phyloP scores from a whole-genome alignment of 805 yeast genomes.

The Nakazawaea holstii region DNA sequence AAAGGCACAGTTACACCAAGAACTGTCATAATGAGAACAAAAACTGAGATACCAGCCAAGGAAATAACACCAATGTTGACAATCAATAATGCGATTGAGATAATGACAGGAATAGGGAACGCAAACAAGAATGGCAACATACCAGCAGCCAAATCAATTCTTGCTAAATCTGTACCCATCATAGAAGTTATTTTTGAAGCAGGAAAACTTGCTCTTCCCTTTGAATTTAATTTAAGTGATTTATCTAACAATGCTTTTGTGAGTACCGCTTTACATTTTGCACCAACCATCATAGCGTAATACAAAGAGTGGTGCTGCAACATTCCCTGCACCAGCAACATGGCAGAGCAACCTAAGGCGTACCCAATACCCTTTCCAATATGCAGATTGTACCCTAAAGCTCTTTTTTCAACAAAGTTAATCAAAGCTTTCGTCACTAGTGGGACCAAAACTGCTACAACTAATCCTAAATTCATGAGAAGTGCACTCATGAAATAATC shows the following conservation, averaged over 20 bases:
- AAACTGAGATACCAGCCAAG: constrained; percentile 60
- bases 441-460: constrained; percentile 56
- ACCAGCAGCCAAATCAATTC: constrained; percentile 72
- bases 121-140: constrained; percentile 60
- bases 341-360: constrained; percentile 59
- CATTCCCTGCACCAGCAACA: constrained; percentile 46
- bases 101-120: constrained; percentile 59
- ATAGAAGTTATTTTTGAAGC: constrained; percentile 69
- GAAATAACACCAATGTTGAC: constrained; percentile 70
- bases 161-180: constrained; percentile 75
- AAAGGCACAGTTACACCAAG: constrained; percentile 43
- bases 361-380: constrained; percentile 70
- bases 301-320: constrained; percentile 53
- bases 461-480: constrained; percentile 40
- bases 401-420: constrained; percentile 50
- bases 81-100: constrained; percentile 59
- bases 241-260: constrained; percentile 69
- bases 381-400: constrained; percentile 32
- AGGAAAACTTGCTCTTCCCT: constrained; percentile 55
- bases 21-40: constrained; percentile 42
- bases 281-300: constrained; percentile 60
- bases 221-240: constrained; percentile 54
- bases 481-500: constrained; percentile 36
- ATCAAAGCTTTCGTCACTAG: constrained; percentile 62
- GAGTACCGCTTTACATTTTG: constrained; percentile 62